A percentile compares a stretch with the other conserved stretches of the same genome.
These are phyloP conservation scores for Talaromyces amestolkiae DNA, from an alignment of 2,329 filamentous ascomycete genomes.

Conservation along the genomic window DNA sequence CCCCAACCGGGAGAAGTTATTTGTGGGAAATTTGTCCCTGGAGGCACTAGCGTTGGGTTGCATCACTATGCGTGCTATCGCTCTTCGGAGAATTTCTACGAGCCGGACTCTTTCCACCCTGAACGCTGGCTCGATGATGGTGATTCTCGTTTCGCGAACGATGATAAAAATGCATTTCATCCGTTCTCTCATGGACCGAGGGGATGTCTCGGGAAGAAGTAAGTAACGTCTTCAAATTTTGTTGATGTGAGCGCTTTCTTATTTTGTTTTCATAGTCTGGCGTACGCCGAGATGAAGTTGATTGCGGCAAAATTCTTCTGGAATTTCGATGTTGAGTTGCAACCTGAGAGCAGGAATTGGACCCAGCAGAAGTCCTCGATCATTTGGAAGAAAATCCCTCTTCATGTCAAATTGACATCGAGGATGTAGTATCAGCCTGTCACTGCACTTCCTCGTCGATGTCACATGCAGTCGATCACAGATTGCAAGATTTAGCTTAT, in stretches of 20 bases:
- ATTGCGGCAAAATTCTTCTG: slow-evolving; percentile 48
- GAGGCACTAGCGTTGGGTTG: slow-evolving; percentile 16
- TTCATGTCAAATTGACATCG: slow-evolving; percentile 19
- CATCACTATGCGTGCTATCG: slow-evolving; percentile 1
- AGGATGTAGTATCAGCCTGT: background rate
- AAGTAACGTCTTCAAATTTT: background rate
- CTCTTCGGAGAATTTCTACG: slow-evolving; percentile 1
- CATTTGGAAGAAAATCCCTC: slow-evolving; percentile 40
- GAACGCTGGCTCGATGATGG: slow-evolving; percentile 10
- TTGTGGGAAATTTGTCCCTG: slow-evolving; percentile 29
- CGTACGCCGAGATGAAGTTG: slow-evolving; percentile 50
- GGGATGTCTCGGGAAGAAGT: slow-evolving; percentile 6
- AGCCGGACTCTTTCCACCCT: slow-evolving; percentile 6
- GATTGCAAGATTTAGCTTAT: no score
- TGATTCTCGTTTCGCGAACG: background rate
- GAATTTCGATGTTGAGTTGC: slow-evolving; percentile 48
- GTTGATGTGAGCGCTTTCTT: background rate
- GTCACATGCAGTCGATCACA: no score
- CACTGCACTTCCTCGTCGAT: no score
- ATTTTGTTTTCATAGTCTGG: slow-evolving; percentile 36
- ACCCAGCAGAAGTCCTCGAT: slow-evolving; percentile 35
- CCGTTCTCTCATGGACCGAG: slow-evolving; percentile 8
- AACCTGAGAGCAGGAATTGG: slow-evolving; percentile 26
- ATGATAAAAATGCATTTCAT: slow-evolving; percentile 2
- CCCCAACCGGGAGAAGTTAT: slow-evolving; percentile 4